A percentile compares a stretch with the other conserved stretches of the same genome.
phyloP scores from a whole-genome alignment of 768 basidiomycete species.

The Mycena polygramma region DNA sequence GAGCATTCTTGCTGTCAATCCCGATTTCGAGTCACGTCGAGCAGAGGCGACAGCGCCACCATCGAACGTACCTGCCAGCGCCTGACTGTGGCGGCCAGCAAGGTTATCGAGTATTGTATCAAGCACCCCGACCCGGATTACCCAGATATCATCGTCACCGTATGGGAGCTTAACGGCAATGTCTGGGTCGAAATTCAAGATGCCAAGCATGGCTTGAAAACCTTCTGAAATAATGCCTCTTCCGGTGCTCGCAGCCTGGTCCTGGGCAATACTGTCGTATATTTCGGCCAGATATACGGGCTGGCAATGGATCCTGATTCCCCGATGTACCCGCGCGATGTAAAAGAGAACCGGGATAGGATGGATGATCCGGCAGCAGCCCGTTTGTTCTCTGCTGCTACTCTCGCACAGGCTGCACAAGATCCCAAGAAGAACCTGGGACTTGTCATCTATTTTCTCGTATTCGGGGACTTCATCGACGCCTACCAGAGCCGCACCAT shows the following conservation, averaged over 20 bases:
- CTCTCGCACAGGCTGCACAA: conserved; percentile 28
- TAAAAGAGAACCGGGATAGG: conserved; percentile 8
- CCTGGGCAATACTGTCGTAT: neutral
- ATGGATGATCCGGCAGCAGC: too few relatives aligned
- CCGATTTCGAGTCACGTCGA: neutral
- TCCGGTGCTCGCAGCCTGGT: conserved; percentile 2
- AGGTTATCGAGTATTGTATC: neutral
- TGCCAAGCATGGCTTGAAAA: conserved; percentile 8
- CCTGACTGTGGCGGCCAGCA: neutral
- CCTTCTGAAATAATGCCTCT: neutral
- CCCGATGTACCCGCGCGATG: conserved; percentile 7
- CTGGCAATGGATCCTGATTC: too few relatives aligned
- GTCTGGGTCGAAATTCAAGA: conserved; percentile 9
- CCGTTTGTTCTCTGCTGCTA: conserved; percentile 43
- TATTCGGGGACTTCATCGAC: conserved; percentile 41
- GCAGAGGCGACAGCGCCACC: conserved; percentile 10
- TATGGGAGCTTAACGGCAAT: conserved; percentile 15
- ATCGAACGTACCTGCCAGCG: conserved; percentile 16
- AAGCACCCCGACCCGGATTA: neutral
- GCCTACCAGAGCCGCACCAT: conserved; percentile 39
- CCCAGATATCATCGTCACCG: too few relatives aligned
- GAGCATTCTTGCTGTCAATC: conserved; percentile 5
- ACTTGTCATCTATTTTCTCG: conserved; percentile 42
- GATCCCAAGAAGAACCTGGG: conserved; percentile 31
- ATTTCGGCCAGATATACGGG: neutral